Evolutionary conservation across 2,329 filamentous ascomycete species (phyloP).

Genomic region (Colletotrichum shisoi): DNA sequence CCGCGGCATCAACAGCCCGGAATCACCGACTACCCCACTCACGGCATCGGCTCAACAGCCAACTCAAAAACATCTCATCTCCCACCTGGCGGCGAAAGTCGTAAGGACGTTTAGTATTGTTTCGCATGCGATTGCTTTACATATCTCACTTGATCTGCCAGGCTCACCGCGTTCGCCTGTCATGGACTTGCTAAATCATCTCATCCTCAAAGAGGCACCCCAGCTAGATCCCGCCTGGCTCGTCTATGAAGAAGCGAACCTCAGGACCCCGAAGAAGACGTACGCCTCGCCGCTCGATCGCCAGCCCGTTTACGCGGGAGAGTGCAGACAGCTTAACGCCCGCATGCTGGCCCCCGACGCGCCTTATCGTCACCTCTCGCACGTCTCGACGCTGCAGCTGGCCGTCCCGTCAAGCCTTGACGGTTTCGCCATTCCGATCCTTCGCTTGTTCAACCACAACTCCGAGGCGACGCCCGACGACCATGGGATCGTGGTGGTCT

Average conservation of each 20-base stretch:
- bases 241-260: slow-evolving; percentile 48
- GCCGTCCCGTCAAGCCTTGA: slow-evolving; percentile 48
- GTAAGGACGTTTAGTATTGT: background rate
- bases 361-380: slow-evolving; percentile 50
- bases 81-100: background rate
- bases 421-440: slow-evolving; percentile 49
- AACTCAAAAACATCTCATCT: slow-evolving; percentile 12
- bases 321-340: slow-evolving; percentile 51
- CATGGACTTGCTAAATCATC: slow-evolving; percentile 21
- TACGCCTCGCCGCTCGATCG: slow-evolving; percentile 46
- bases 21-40: slow-evolving; percentile 30
- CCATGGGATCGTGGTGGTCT: slow-evolving; percentile 49
- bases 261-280: slow-evolving; percentile 43
- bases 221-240: slow-evolving; percentile 54
- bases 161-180: background rate
- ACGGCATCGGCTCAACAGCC: slow-evolving; percentile 2
- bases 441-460: slow-evolving; percentile 35
- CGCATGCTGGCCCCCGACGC: slow-evolving; percentile 49
- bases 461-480: background rate
- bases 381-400: slow-evolving; percentile 45
- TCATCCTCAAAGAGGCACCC: slow-evolving; percentile 42
- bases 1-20: slow-evolving; percentile 34
- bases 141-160: background rate
- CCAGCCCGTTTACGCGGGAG: slow-evolving; percentile 53
- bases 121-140: no score